Evolutionary conservation across 2,329 filamentous ascomycete species (phyloP), one percentile per base, ranked within the genome.

Genomic region (Fusarium metavorans): DNA sequence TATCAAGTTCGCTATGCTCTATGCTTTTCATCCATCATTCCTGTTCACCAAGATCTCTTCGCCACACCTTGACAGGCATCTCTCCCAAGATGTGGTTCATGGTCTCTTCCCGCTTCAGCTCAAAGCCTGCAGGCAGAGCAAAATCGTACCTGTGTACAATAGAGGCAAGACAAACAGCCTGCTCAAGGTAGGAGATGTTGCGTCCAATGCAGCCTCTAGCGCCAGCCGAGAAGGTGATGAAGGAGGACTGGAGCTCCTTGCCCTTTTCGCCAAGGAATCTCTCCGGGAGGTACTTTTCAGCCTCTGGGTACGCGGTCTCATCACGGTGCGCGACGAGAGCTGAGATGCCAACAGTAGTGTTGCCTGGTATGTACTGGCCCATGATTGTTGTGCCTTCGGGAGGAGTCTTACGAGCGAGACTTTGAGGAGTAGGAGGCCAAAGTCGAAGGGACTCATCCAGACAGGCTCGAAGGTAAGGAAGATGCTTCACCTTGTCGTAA

Each of bases 31-130:
- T 41, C 20, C 41, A 7, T 61, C 39, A 50, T n/a, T 62, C 32
- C 59, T 50, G 30, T 9, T 25, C 59, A 9, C 39, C 59, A 32
- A 62, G 16, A 10, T 62, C 41, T 25, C 59, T 20, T 27, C 59
- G 27, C 59, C 59, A 64, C 18, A 64, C 45, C 45, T 64, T 64
- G n/a, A 64, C 32, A 1, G 60, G 45, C 60, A 64, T 64, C 34
- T 52, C 43, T 23, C 60, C 60, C 32, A 54, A 16, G 9, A 52
- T 54, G 32, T 54, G 60, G 9, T 64, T 64, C 43, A 64, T 54
- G 3, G 60, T 54, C 34, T 64, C 60, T 14, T 30, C 16, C 23
- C 45, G 25, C 32, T 54, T 64, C 5, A 54, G 34, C 45, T 64
- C 60, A 30, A 52, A 64, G 5, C 34, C 45, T 2, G 60, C 60